Conservation (phyloP, 257 asterid genomes). For the Schizonepeta tenuifolia region DNA sequence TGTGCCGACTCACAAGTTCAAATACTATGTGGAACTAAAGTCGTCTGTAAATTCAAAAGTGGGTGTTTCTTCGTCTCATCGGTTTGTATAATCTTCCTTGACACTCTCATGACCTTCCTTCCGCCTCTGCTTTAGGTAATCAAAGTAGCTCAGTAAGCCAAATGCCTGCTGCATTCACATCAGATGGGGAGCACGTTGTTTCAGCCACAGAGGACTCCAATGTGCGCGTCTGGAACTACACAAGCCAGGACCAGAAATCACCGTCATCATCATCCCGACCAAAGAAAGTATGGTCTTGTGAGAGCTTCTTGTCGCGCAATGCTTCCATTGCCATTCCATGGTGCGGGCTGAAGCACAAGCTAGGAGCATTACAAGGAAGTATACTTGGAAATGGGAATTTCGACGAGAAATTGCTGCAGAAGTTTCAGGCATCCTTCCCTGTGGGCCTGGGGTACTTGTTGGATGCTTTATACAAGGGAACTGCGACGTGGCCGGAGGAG, state of each 20-base stretch:
- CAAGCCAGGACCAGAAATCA: conserved; percentile 43
- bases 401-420: conserved; percentile 54
- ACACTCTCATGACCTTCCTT: background rate
- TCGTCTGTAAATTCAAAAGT: conserved; percentile 84
- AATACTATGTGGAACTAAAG: conserved; percentile 60
- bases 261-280: conserved; percentile 31
- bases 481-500: conserved; percentile 91
- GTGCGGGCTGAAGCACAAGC: conserved; percentile 69
- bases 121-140: conserved; percentile 46
- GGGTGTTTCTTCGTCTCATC: conserved; percentile 11
- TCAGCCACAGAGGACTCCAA: conserved; percentile 72
- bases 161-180: conserved; percentile 73
- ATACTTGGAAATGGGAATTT: conserved; percentile 45
- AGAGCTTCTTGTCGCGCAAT: conserved; percentile 74
- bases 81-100: background rate
- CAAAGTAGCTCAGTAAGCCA: conserved; percentile 61
- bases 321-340: conserved; percentile 84
- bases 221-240: conserved; percentile 72
- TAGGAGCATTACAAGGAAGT: conserved; percentile 49
- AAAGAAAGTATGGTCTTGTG: conserved; percentile 52
- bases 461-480: conserved; percentile 58
- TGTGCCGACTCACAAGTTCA: conserved; percentile 83
- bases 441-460: conserved; percentile 63
- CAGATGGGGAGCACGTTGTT: conserved; percentile 80
- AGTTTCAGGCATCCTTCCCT: conserved; percentile 51